phyloP scores from a whole-genome alignment of 768 basidiomycete genomes.

The Amanita brunnescens region DNA sequence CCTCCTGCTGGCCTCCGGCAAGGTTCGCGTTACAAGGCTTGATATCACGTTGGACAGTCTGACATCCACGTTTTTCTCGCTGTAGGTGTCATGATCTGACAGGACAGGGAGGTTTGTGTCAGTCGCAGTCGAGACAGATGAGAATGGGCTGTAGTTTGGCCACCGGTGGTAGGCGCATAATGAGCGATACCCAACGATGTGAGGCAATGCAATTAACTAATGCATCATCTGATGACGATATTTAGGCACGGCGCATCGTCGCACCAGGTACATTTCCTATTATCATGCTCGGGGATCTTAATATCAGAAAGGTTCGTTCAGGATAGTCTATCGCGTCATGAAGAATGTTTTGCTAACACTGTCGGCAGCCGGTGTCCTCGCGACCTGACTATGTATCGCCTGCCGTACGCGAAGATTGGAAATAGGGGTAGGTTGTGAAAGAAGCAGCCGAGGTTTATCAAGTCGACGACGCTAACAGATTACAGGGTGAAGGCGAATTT shows the following conservation, averaged over 20 bases:
- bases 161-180: slow-evolving; percentile 77
- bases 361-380: slow-evolving; percentile 82
- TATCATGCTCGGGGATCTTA: slow-evolving; percentile 97
- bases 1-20: slow-evolving; percentile 86
- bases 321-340: neutral
- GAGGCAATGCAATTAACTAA: neutral
- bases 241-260: slow-evolving; percentile 85
- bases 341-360: neutral
- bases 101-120: slow-evolving; percentile 89
- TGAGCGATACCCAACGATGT: slow-evolving; percentile 98
- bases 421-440: slow-evolving; percentile 82
- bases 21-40: slow-evolving; percentile 41
- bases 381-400: slow-evolving; percentile 78
- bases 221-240: neutral
- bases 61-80: slow-evolving; percentile 79
- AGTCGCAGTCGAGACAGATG: slow-evolving; percentile 59
- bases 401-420: slow-evolving; percentile 88
- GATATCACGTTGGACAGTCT: neutral
- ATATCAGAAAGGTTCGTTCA: slow-evolving; percentile 78
- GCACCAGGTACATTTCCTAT: slow-evolving; percentile 95
- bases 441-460: slow-evolving; percentile 76
- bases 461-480: slow-evolving; percentile 65
- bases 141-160: slow-evolving; percentile 55
- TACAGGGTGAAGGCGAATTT: slow-evolving; percentile 50
- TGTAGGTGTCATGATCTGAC: no score